Evolutionary conservation across 768 basidiomycete genomes (phyloP).

Genomic region (Saitozyma podzolica): DNA sequence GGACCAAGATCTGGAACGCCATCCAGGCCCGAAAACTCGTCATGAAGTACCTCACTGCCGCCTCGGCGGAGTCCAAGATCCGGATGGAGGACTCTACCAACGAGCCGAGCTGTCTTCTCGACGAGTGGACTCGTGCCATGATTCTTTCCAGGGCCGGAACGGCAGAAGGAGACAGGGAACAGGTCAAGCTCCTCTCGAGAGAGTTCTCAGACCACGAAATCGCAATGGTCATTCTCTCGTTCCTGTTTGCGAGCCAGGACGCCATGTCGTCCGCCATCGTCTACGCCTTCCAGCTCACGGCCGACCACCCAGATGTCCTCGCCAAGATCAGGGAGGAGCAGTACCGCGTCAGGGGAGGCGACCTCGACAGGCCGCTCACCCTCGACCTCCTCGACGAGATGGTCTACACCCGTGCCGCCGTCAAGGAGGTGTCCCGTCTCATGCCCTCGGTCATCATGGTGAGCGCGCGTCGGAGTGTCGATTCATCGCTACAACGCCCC

Average conservation of each 20-base stretch:
- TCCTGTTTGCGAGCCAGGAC: constrained; percentile 95
- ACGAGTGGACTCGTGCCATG: constrained; percentile 82
- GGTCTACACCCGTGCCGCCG: constrained; percentile 86
- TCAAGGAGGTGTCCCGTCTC: constrained; percentile 88
- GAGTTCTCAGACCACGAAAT: constrained; percentile 94
- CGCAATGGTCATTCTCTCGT: constrained; percentile 94
- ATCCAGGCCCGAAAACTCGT: constrained; percentile 86
- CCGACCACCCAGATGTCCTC: constrained; percentile 84
- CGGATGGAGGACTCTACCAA: constrained; percentile 71
- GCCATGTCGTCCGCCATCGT: constrained; percentile 97
- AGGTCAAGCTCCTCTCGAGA: constrained; percentile 58
- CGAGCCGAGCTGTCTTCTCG: constrained; percentile 84
- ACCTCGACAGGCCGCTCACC: constrained; percentile 72
- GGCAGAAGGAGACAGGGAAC: constrained; percentile 58
- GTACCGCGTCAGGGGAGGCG: constrained; percentile 73
- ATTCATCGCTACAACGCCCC: neutral
- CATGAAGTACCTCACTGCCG: constrained; percentile 65
- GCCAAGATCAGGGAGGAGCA: constrained; percentile 90
- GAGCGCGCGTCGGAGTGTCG: constrained; percentile 24
- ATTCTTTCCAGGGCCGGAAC: constrained; percentile 57
- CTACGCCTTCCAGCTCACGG: constrained; percentile 93
- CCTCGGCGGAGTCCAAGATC: constrained; percentile 75
- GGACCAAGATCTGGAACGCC: constrained; percentile 93
- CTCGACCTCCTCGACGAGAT: constrained; percentile 88
- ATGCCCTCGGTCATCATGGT: constrained; percentile 98